phyloP scores from a whole-genome alignment of 345 rosid species.

The Pelargonium nanum region DNA sequence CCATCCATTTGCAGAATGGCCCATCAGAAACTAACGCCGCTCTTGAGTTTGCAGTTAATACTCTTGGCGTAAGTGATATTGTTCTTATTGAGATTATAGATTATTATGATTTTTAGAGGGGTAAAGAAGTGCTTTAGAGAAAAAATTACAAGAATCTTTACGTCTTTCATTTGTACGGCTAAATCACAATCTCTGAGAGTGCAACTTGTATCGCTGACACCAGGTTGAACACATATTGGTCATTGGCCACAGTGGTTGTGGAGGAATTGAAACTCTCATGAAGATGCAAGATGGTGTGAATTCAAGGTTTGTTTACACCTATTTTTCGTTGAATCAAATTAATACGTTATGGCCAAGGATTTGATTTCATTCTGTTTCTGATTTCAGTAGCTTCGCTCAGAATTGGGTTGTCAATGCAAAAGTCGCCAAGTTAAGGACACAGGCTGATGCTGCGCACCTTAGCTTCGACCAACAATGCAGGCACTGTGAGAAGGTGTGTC shows the following conservation, averaged over 20 bases:
- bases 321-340: background rate
- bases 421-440: slow-evolving; percentile 60
- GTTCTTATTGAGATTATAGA: background rate
- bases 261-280: slow-evolving; percentile 95
- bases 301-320: slow-evolving; percentile 41
- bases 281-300: slow-evolving; percentile 41
- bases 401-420: slow-evolving; percentile 77
- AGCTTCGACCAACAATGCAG: slow-evolving; percentile 77
- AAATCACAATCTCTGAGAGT: slow-evolving; percentile 3
- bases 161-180: no score
- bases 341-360: background rate
- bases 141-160: no score
- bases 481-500: slow-evolving; percentile 86
- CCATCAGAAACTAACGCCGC: slow-evolving; percentile 96
- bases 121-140: no score
- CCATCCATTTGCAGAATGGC: slow-evolving; percentile 49
- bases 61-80: slow-evolving; percentile 51
- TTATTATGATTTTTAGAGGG: no score
- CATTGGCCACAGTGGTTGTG: slow-evolving; percentile 89
- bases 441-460: slow-evolving; percentile 49
- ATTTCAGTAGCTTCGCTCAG: slow-evolving; percentile 61
- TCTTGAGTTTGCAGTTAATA: slow-evolving; percentile 80
- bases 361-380: background rate
- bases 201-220: background rate
- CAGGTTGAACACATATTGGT: slow-evolving; percentile 92